Conservation (phyloP, 176 grass and related monocot genomes). For the Secale cereale region DNA sequence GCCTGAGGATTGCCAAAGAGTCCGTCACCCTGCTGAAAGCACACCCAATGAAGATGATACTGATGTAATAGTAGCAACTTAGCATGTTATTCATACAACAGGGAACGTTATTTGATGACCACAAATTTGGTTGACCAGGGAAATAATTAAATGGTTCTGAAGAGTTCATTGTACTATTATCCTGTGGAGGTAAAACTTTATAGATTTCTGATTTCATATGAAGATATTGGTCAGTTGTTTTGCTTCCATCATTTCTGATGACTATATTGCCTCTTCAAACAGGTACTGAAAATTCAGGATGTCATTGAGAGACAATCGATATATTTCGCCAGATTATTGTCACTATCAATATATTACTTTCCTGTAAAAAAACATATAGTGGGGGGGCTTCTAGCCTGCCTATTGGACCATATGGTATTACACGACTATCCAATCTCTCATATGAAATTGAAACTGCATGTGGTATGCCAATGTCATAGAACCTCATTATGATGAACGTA, state of each 20-base stretch:
- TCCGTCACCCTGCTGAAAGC: constrained; percentile 14
- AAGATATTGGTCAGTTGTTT: background rate
- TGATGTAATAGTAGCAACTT: background rate
- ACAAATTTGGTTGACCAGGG: constrained; percentile 4
- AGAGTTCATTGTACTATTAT: background rate
- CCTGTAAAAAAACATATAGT: background rate
- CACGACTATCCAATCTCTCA: background rate
- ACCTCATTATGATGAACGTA: background rate
- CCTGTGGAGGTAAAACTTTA: constrained; percentile 5
- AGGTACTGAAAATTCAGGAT: background rate
- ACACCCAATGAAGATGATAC: background rate
- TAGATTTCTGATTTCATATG: background rate
- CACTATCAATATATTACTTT: background rate
- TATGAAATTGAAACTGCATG: background rate
- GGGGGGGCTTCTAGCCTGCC: background rate
- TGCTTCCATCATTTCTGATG: background rate
- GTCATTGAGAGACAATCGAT: background rate
- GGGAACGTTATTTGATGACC: background rate
- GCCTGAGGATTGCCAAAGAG: constrained; percentile 31
- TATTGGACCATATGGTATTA: background rate
- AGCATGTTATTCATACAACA: constrained; percentile 3
- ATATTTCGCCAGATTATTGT: background rate
- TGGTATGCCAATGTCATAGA: background rate
- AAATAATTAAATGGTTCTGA: background rate
- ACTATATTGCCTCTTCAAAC: background rate